Evolutionary conservation across 2,329 filamentous ascomycete species (phyloP).

Genomic region (Talaromyces albobiverticillius): DNA sequence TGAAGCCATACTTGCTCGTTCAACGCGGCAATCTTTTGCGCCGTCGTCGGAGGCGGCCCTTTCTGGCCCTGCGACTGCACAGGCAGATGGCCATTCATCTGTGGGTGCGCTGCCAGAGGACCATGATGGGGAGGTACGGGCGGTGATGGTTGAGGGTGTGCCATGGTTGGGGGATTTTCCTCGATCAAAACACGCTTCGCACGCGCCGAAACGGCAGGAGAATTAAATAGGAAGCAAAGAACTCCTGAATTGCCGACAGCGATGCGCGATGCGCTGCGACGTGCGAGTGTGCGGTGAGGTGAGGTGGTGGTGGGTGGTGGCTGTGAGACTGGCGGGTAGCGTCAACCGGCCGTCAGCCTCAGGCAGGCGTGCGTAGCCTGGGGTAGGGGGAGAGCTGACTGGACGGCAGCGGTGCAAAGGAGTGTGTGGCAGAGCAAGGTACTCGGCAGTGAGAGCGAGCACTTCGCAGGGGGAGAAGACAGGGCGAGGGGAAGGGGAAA

Average conservation of each 20-base stretch:
- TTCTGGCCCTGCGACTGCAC: conserved; percentile 51
- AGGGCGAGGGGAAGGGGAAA: background rate
- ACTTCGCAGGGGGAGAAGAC: too few species aligned
- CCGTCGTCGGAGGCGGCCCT: conserved; percentile 60
- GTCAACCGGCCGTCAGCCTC: conserved; percentile 10
- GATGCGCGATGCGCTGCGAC: background rate
- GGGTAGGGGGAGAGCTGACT: background rate
- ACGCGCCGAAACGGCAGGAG: background rate
- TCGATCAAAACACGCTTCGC: background rate
- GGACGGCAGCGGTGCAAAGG: background rate
- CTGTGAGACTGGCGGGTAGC: background rate
- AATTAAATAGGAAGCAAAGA: background rate
- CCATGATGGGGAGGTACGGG: conserved; percentile 69
- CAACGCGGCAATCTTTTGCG: conserved; percentile 71
- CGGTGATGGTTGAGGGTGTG: conserved; percentile 76
- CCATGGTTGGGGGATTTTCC: conserved; percentile 56
- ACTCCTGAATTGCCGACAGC: background rate
- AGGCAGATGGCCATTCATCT: conserved; percentile 50
- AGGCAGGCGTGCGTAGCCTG: background rate
- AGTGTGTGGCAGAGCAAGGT: background rate
- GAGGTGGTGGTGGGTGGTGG: conserved; percentile 1
- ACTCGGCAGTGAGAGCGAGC: background rate
- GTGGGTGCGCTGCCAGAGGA: conserved; percentile 61
- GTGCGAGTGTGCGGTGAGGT: background rate
- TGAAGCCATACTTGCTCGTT: conserved; percentile 92